Conservation (phyloP, 1,284 basidiomycete genomes). For the Apiotrichum domesticum region DNA sequence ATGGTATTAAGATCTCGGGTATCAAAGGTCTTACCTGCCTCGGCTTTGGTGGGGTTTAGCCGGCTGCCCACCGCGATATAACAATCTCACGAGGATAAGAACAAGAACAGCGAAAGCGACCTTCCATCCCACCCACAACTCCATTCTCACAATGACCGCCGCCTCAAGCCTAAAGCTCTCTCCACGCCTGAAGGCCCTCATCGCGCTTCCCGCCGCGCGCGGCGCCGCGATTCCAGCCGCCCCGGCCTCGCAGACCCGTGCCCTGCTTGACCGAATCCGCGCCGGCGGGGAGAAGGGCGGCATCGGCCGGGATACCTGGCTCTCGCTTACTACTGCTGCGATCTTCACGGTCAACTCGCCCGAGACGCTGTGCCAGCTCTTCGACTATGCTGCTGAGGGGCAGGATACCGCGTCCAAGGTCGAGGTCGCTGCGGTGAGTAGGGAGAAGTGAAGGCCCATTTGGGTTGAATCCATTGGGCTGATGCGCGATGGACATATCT, state of each 20-base stretch:
- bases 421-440: constrained; percentile 25
- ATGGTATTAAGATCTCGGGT: no score
- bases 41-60: no score
- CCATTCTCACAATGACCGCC: not conserved
- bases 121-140: no score
- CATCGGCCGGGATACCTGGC: constrained; percentile 27
- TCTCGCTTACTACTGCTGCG: constrained; percentile 35
- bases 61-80: no score
- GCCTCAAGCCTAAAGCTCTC: constrained; percentile 30
- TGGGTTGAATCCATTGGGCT: no score
- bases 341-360: constrained; percentile 44
- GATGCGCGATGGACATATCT: no score
- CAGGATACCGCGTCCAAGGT: constrained; percentile 14
- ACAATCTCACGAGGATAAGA: no score
- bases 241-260: constrained; percentile 4
- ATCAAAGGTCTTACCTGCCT: no score
- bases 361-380: constrained; percentile 33
- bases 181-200: constrained; percentile 38
- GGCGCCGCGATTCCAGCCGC: constrained; percentile 34
- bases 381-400: constrained; percentile 27
- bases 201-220: constrained; percentile 28
- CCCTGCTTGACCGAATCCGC: constrained; percentile 32
- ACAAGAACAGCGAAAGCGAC: no score
- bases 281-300: constrained; percentile 16
- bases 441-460: not conserved